A percentile compares a stretch with the other conserved stretches of the same genome.
Conservation (phyloP, 169 alveolate genomes). For the Babesia microti region DNA sequence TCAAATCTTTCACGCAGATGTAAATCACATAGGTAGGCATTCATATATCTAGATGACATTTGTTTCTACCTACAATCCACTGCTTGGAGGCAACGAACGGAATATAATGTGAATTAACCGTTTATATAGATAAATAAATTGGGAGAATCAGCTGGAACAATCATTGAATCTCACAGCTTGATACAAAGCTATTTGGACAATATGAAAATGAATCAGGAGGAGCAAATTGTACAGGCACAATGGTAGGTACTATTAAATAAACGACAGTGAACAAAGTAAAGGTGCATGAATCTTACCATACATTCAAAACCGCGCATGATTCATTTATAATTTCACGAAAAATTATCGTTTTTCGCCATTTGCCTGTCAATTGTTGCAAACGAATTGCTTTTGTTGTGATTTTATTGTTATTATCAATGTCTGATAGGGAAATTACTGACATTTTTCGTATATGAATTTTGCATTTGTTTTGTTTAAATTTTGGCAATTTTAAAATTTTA, state of each 20-base stretch:
- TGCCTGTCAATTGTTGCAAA: no score
- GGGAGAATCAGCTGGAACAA: slow-evolving; percentile 23
- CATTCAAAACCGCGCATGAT: no score
- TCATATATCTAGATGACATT: slow-evolving; percentile 40
- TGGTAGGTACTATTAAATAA: slow-evolving; percentile 1
- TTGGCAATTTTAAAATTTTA: no score
- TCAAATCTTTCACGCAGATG: slow-evolving; percentile 63
- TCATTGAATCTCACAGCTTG: slow-evolving; percentile 11
- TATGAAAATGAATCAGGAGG: slow-evolving; percentile 18
- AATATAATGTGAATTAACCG: slow-evolving; percentile 39
- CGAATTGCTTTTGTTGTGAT: no score
- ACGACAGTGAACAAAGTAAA: neutral
- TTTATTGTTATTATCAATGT: no score
- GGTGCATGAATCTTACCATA: no score
- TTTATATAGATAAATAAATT: slow-evolving; percentile 24
- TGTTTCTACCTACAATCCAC: slow-evolving; percentile 61
- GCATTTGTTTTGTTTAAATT: no score
- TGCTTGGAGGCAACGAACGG: slow-evolving; percentile 63
- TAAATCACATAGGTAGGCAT: slow-evolving; percentile 51
- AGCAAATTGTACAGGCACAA: slow-evolving; percentile 20
- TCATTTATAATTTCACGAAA: no score
- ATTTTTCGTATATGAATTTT: no score
- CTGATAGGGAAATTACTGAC: no score
- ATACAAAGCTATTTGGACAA: slow-evolving; percentile 8
- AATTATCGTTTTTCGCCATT: no score